Evolutionary conservation across 2,329 filamentous ascomycete species (phyloP), one percentile per base, ranked within the genome.

Genomic region (Talaromyces verruculosus): DNA sequence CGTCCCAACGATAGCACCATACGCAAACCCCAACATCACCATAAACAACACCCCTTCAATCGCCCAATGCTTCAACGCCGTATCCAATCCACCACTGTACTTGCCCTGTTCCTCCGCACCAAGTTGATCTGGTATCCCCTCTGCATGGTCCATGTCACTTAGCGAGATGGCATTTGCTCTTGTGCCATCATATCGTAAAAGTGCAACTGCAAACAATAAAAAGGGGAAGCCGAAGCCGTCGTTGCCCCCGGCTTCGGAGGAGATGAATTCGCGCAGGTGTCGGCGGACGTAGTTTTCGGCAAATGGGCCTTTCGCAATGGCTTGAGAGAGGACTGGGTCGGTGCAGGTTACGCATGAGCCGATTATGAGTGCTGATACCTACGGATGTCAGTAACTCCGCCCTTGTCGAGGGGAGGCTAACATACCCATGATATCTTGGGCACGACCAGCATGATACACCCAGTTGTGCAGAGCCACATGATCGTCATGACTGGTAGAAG

Each of bases 161-260:
- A 73, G 39, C 11, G 66, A 69, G 8, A 61, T 51, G 3, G 70
- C 61, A 45, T 72, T 71, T 4, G 64, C 68, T 3, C 74, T 72
- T 1, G 57, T 70, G 19, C 84, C 80, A 10, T 84, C 83, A 67
- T 87, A 83, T 1, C 85, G 83, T 63, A 88, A 82, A 7, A 88
- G 78, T 47, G 85, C 85, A 1, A 83, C 81, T 0, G 85, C 85
- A 1, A 88, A 78, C 77, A 88, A 82, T 4, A 89, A 78, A 63
- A 88, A 88, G 0, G 86, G 86, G 57, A 88, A 88, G 0, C 84
- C 86, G 47, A 89, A 86, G 0, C 87, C 86, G 68, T 89, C 87
- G 68, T 88, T 88, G 2, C 83, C 83, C 6, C 87, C 87, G 3
- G 85, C 86, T 68, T 89, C 87, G 0, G 86, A 82, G 0, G 86